Evolutionary conservation across 1,284 basidiomycete genomes (phyloP), one percentile per base, ranked within the genome.

Genomic region (Cutaneotrichosporon sp.): DNA sequence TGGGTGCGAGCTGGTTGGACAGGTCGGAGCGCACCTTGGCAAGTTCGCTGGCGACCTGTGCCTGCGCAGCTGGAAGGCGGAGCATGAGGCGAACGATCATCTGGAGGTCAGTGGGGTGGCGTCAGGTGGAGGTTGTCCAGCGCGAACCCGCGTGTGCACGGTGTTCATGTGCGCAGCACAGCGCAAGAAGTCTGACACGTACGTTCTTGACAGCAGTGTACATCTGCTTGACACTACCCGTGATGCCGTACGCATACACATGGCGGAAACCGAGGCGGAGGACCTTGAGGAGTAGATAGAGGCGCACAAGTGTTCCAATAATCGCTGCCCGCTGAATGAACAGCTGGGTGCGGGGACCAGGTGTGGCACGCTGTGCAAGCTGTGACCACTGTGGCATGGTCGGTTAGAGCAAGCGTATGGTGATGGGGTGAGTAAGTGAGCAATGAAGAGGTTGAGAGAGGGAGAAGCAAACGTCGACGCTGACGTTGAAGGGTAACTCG

Each of bases 31-130:
- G 81, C 1, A 84, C 84, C 64, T 84, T 80, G 51, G 77, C 80
- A 70, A 97, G 81, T 69, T 94, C 85, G 1, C 77, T 70, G 18
- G 81, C 78, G 36, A 94, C 82, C 61, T 87, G 85, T 56, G 77
- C 73, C 56, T 79, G 79, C n/a, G 82, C 81, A 0, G 83, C 75
- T 1, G 91, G 91, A 4, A 90, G 65, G 26, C 81, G 80, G 39
- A 92, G 77, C 4, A 83, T 76, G 4, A 91, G 73, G 2, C 79
- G 74, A 17, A 90, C 73, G 2, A 81, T 73, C 65, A 80, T 76
- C 87, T 88, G 55, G 21, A 9, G 14, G 36, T 46, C 26, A 18
- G 46, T n/a, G 45, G 23, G 45, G 9, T 46, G 13, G 41, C 23
- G 47, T 23, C 5, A 37, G 21, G 39, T 41, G 39, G 18, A 41